Base-by-base conservation (phyloP, 2,329 filamentous ascomycete species). In the Boeremia lycopersici region DNA sequence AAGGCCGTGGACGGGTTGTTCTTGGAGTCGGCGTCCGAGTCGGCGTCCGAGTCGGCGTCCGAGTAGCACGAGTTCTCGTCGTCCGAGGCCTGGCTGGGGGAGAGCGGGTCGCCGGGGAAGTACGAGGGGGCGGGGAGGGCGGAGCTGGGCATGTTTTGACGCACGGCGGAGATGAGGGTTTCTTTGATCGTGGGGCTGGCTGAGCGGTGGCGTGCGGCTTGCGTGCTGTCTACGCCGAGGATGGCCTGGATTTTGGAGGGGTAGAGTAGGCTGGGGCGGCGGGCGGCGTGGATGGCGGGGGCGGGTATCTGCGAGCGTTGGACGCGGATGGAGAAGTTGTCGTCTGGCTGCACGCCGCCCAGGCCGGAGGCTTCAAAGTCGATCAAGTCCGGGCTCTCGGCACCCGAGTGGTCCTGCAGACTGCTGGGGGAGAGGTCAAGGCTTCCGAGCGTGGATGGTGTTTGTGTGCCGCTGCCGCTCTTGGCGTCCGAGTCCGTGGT, bases 91-190 rank as follows among this genome's bases (percentile, higher is more conserved):
- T 74, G 71, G 12, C 66, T 68, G 1, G 69, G 74, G 7, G 68
- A 75, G 3, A 61, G 64, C 2, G 72, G 74, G 36, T 76, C 73
- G 41, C 76, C 70, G 0, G 74, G 72, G 26, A 78, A 72, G 54
- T 76, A 79, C 0, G 77, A 76, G 0, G 79, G 74, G 1, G 77
- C 76, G 2, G 79, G 79, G 1, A 82, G 71, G 7, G 62, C 50
- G 0, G 79, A 80, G 11, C 72, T 77, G 0, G 76, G 76, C 6
- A 81, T 42, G 81, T 93, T 45, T 77, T 93, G 44, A 80, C 88
- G 53, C 83, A 93, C 58, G 77, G 89, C 53, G 79, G 91, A 61
- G 77, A 88, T 36, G 79, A 88, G 67, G 80, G 93, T 19, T 77
- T 96, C 19, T 74, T 83, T 52, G 86, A 96, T 54, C 34, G 59